Evolutionary conservation across 352 stramenopile species (phyloP).

Genomic region (Phytophthora tubulina): DNA sequence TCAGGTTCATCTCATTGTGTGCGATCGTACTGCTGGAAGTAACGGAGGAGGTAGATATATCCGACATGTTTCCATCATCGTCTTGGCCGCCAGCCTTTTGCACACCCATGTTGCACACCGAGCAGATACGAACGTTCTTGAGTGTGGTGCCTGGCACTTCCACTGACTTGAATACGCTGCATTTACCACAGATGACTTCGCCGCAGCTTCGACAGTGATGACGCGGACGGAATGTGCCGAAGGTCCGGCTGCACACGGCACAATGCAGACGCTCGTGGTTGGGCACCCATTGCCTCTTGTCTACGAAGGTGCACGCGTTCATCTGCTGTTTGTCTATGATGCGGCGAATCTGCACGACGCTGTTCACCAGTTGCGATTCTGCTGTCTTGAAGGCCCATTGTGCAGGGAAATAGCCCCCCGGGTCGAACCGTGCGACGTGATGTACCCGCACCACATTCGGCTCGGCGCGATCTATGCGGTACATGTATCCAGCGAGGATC

Average conservation of each 20-base stretch:
- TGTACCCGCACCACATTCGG: conserved; percentile 76
- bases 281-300: conserved; percentile 85
- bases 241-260: conserved; percentile 75
- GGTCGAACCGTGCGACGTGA: conserved; percentile 83
- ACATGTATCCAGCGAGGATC: conserved; percentile 83
- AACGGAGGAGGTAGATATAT: conserved; percentile 81
- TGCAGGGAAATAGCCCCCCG: conserved; percentile 78
- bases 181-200: conserved; percentile 92
- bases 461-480: conserved; percentile 77
- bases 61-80: conserved; percentile 67
- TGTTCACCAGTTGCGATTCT: conserved; percentile 81
- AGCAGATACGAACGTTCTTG: conserved; percentile 88
- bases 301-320: conserved; percentile 86
- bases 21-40: conserved; percentile 83
- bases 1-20: conserved; percentile 89
- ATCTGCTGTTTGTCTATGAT: conserved; percentile 91
- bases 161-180: conserved; percentile 82
- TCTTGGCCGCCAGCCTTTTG: conserved; percentile 55
- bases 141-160: conserved; percentile 84
- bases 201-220: conserved; percentile 90
- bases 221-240: conserved; percentile 82
- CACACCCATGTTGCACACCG: conserved; percentile 88
- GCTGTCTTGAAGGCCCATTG: conserved; percentile 88
- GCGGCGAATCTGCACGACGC: conserved; percentile 80
- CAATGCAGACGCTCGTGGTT: conserved; percentile 79